Evolutionary conservation across 306 rosid genomes (phyloP), one percentile per base, ranked within the genome.

Genomic region (Echinosophora koreensis): DNA sequence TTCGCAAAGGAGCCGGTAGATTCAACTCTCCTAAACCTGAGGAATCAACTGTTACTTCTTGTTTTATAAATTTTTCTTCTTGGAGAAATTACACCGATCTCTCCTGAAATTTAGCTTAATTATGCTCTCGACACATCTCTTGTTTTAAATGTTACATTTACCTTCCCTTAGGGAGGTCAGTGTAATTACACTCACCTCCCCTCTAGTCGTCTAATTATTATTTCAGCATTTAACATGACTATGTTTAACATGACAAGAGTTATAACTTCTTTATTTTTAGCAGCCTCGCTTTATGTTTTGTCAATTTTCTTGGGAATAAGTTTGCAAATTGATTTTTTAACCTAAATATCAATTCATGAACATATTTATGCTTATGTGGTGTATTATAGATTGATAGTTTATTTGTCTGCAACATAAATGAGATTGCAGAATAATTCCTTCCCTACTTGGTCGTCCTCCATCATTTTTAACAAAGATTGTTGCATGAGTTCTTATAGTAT

Each of bases 1-100:
- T 91, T 63, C 91, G 92, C 38, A 90, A 90, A 67, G 98, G 98
- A 88, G 97, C 97, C 22, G 82, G 98, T 91, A 87, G 22, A 94
- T 88, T 74, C 80, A 52, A 41, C 49, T 76, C 52, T 52, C 41
- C 51, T 16, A 11, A 6, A 63, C 67, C 52, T n/a, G 30, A 72
- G 39, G 49, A 11, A 9, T 34, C 50, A 61, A 27, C 9, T 46
- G 52, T 64, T n/a, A n/a, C n/a, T n/a, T n/a, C 34, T 61, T 57
- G 47, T 56, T 35, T 47, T 37, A 14, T 1, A 59, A 59, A 3
- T 44, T 44, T 44, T 10, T 41, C 1, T 41, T 3, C 10, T 41
- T 1, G 32, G 32, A 30, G 1, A 30, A 30, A 30, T 30, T 30
- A 30, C 2, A 30, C 2, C 2, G 2, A 30, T 2, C 3, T 30